Evolutionary conservation across 805 yeast species (phyloP).

Genomic region (Lipomyces spencermartinsiae): DNA sequence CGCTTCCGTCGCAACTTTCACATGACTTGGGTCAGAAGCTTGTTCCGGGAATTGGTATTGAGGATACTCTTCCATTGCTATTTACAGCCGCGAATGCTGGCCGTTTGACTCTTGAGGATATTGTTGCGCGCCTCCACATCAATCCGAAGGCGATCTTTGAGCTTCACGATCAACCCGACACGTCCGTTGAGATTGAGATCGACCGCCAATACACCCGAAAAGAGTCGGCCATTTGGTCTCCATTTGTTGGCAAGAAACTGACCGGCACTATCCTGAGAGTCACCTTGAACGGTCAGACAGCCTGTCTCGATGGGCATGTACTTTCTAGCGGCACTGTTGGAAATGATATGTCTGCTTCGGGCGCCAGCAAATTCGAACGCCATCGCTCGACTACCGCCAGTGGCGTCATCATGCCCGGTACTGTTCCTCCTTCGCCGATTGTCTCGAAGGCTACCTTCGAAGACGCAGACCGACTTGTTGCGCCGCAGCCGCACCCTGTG

Average conservation of each 20-base stretch:
- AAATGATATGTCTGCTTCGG: slow-evolving; percentile 57
- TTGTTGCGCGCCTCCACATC: slow-evolving; percentile 73
- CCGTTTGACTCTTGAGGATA: slow-evolving; percentile 72
- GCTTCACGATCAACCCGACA: slow-evolving; percentile 73
- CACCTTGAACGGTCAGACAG: slow-evolving; percentile 74
- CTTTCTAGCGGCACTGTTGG: slow-evolving; percentile 68
- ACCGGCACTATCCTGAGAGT: slow-evolving; percentile 91
- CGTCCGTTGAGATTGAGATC: slow-evolving; percentile 80
- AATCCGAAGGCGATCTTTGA: slow-evolving; percentile 84
- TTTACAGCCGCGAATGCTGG: slow-evolving; percentile 79
- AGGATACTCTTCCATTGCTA: slow-evolving; percentile 81
- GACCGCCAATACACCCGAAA: slow-evolving; percentile 60
- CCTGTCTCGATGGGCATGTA: slow-evolving; percentile 81
- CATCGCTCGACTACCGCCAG: slow-evolving; percentile 35
- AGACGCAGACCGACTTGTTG: slow-evolving; percentile 48
- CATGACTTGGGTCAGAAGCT: slow-evolving; percentile 64
- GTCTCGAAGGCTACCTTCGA: slow-evolving; percentile 48
- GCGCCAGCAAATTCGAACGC: slow-evolving; percentile 46
- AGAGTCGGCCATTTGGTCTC: slow-evolving; percentile 55
- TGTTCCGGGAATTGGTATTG: slow-evolving; percentile 75
- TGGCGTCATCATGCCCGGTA: slow-evolving; percentile 40
- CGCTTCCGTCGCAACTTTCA: slow-evolving; percentile 75
- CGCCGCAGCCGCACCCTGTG: slow-evolving; percentile 20
- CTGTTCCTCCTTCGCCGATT: slow-evolving; percentile 37
- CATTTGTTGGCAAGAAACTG: slow-evolving; percentile 59